Base-by-base conservation (phyloP, 2,329 filamentous ascomycete genomes). In the Trichoderma polysporum region DNA sequence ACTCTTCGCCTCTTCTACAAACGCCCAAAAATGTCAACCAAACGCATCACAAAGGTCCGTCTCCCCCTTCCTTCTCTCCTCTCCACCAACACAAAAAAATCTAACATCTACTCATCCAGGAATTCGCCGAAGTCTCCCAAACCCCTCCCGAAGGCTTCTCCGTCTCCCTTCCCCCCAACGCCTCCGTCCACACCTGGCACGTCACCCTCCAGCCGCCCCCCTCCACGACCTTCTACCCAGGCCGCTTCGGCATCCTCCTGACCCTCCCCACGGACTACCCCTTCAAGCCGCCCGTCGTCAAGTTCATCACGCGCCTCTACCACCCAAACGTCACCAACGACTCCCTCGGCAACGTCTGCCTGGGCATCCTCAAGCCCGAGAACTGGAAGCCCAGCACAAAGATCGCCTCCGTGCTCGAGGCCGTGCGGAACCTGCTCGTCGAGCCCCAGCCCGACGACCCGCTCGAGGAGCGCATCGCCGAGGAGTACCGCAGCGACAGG, bases 321-420 rank as follows among this genome's bases (percentile, higher is more conserved):
- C 94, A 97, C 82, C 93, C 94, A 52, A 97, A 97, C 81, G 87
- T 97, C 68, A 93, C 90, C 75, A 95, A 97, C 84, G 93, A 97
- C 79, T 86, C 87, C 75, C 87, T 88, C 71, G 94, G 94, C 69
- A 90, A 86, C 80, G 92, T 97, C 87, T 97, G 94, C 80, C 84
- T 97, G 52, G 89, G 88, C 68, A 86, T 94, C 79, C 87, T 97
- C 72, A 92, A 94, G 76, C 79, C 90, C 33, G 93, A 97, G 74
- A 90, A 92, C 79, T 97, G 94, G 94, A 97, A 97, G 84, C 94
- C 94, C 19, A 90, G 90, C 69, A 91, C 90, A 74, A 91, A 90
- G 81, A 86, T 97, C 71, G 80, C 81, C 53, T 86, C 88, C 62
- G 92, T 97, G 31, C 86, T 97, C 69, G 88, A 91, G 77, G 90